Base-by-base conservation (phyloP, 768 basidiomycete genomes). In the Podaxis sp. region DNA sequence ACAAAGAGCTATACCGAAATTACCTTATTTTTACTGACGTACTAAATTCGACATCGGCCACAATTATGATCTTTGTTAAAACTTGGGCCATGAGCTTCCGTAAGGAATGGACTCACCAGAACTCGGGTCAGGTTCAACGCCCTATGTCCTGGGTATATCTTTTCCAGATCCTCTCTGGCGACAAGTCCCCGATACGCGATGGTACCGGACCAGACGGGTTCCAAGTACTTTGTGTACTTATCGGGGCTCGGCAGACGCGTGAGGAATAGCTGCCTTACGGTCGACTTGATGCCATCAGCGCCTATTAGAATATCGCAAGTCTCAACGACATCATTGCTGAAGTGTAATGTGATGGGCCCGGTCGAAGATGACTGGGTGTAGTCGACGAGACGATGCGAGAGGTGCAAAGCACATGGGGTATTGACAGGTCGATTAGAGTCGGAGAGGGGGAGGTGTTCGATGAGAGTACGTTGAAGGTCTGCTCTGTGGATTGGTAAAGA, bases 281-380 rank as follows among this genome's bases (percentile, higher is more conserved):
- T 69, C 0, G 80, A 82, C 22, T 69, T 76, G 59, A 82, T 70
- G 2, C 81, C 81, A 61, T 82, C 81, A 4, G 76, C 72, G 1
- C 77, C 80, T 7, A 82, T 65, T 37, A 83, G 69, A 8, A 82
- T 58, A 57, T 33, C 33, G 8, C 33, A 33, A 33, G 33, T 33
- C 33, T 33, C 33, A 33, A 33, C 33, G 9, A 33, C 8, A 9
- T 33, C 33, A 33, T 33, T 33, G 33, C 33, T 33, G 33, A 82
- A 82, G 13, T 68, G 61, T 6, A 82, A 59, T 0, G 51, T 60
- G 9, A 77, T 72, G 25, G 72, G 69, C 27, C 79, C 56, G 0
- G 40, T 17, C 40, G 15, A 2, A 4, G 40, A 41, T 4, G 12
- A 41, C 12, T 41, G 40, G n/a, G 40, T 19, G 27, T 33, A 33